Evolutionary conservation across 805 yeast genomes (phyloP), one percentile per base, ranked within the genome.

Genomic region (Wickerhamomyces alni): DNA sequence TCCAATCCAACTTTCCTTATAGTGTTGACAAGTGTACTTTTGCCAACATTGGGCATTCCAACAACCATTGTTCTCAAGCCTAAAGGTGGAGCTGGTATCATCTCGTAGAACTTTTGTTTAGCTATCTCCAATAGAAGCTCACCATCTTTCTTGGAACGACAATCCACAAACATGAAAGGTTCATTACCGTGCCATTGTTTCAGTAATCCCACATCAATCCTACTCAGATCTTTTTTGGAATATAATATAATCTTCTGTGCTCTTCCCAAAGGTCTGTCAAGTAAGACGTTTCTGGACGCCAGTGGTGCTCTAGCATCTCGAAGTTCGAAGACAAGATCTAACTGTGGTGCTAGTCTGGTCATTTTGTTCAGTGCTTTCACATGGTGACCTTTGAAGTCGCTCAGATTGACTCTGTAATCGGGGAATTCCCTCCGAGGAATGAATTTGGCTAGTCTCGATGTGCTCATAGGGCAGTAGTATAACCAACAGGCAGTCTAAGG

Each of bases 11-110:
- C 54, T 8, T 63, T 63, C 42, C 96, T 63, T 37, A 89, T 62
- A 0, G 82, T 69, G 54, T 93, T 93, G 21, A 89, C 82, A 35
- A 93, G 58, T 0, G 96, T 83, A 11, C 95, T 84, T 60, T 93
- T 93, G 0, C 99, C 99, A n/a, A 88, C 95, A 57, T 93, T 93
- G 1, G 99, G 99, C 93, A 93, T 85, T 0, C 99, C 99, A 7
- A 82, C 80, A 33, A 91, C 75, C 67, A 89, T 67, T 41, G 85
- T 60, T 17, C 88, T 62, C 35, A 84, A 65, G 0, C 98, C 98
- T 43, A 88, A 60, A 0, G 97, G 96, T 0, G 96, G 94, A 1
- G 80, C 75, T 0, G 91, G 87, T 16, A 58, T 59, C 70, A 77
- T 65, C 4, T 56, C 45, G 21, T 59, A 45, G 50, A 74, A 71